Base-by-base conservation (phyloP, 2,329 filamentous ascomycete species). In the Fusarium papillatum region DNA sequence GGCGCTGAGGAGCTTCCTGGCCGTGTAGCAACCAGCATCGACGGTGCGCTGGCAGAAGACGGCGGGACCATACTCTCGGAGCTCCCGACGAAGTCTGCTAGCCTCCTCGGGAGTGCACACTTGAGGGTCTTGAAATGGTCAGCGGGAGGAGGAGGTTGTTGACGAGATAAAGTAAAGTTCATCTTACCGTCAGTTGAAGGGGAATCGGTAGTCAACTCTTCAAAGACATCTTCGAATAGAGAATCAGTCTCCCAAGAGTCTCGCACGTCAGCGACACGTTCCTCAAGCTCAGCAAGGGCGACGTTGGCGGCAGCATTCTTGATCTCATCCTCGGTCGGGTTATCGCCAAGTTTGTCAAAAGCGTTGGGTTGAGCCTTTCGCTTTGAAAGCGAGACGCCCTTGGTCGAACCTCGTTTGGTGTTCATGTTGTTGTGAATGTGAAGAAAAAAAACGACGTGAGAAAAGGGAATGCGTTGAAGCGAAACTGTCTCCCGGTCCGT, bases 1-100 rank as follows among this genome's bases (percentile, higher is more conserved):
- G 17, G 95, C 96, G 11, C 95, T 95, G 81, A 96, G 92, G 36
- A 98, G 88, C 84, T 95, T 96, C 85, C 94, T 95, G 66, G 94
- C 94, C 24, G 93, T 93, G 82, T 97, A 92, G 64, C 88, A 88
- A 38, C 92, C 92, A 65, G 89, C 88, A 74, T 92, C 91, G 63
- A 97, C 88, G 38, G 93, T 95, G 77, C 92, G 89, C 78, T 91
- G 87, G 80, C 95, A 92, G 83, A 98, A 98, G 72, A 93, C 89
- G 72, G 91, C 90, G 26, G 94, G 94, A n/a, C 96, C 96, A 73
- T 95, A 87, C 64, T 91, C 88, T 81, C 94, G 94, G 70, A 98
- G 88, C 74, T 94, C 89, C 78, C 93, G 90, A 76, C 94, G 92
- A 81, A 93, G 94, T 22, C 88, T 86, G 70, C 89, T 86, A 31